Evolutionary conservation across 176 grass and related monocot species (phyloP).

Genomic region (Dactylis glomerata): DNA sequence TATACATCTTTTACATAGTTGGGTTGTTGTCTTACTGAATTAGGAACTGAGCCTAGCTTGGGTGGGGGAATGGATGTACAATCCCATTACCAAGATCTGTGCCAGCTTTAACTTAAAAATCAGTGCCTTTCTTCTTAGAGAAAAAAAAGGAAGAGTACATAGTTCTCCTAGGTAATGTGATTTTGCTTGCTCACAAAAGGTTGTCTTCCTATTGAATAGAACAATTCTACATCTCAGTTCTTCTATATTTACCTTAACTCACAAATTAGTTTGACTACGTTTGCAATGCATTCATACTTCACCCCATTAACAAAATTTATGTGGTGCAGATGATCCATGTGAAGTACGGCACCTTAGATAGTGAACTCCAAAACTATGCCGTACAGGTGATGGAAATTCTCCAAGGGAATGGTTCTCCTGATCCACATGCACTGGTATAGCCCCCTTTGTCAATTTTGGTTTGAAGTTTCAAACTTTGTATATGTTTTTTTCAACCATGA

Average conservation of each 20-base stretch:
- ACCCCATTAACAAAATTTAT: slow-evolving; percentile 2
- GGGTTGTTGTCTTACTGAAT: background rate
- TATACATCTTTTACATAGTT: slow-evolving; percentile 15
- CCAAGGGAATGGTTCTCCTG: slow-evolving; percentile 65
- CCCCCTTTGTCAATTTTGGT: slow-evolving; percentile 18
- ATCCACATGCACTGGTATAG: slow-evolving; percentile 95
- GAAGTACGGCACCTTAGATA: slow-evolving; percentile 72
- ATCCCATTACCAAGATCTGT: background rate
- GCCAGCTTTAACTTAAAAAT: background rate
- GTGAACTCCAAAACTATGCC: slow-evolving; percentile 83
- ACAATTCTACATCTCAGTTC: background rate
- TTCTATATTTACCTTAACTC: background rate
- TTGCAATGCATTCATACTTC: slow-evolving; percentile 1
- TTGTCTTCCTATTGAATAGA: slow-evolving; percentile 9
- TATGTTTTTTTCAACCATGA: slow-evolving; percentile 1
- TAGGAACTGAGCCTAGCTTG: slow-evolving; percentile 2
- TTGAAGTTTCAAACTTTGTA: background rate
- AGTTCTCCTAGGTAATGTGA: background rate
- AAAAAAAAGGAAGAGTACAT: background rate
- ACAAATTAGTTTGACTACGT: background rate
- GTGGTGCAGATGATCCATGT: slow-evolving; percentile 73
- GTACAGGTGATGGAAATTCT: slow-evolving; percentile 82
- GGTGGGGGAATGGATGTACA: background rate
- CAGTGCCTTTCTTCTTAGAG: background rate
- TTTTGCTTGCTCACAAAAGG: background rate